Evolutionary conservation across 768 basidiomycete species (phyloP).

Genomic region (Pholiota molesta): DNA sequence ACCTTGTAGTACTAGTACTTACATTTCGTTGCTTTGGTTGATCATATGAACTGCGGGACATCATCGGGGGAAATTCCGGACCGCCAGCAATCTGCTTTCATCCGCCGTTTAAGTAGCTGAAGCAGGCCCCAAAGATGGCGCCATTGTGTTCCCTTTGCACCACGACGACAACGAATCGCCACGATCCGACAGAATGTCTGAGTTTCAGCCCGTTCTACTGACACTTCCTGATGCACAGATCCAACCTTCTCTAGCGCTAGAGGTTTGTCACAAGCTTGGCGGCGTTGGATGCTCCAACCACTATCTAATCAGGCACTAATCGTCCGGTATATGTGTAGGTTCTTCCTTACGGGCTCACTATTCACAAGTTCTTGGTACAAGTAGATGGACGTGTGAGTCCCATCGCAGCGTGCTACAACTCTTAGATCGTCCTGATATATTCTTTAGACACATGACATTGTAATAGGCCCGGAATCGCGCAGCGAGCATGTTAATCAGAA

Average conservation of each 20-base stretch:
- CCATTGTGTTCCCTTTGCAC: constrained; percentile 11
- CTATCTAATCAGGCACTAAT: constrained; percentile 6
- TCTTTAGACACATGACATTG: constrained; percentile 70
- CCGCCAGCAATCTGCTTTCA: constrained; percentile 2
- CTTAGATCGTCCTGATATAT: neutral
- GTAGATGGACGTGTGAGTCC: constrained; percentile 59
- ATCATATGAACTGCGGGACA: constrained; percentile 7
- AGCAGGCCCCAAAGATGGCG: constrained; percentile 5
- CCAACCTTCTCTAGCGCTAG: constrained; percentile 62
- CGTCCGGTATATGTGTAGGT: constrained; percentile 41
- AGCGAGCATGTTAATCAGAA: constrained; percentile 59
- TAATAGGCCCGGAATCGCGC: constrained; percentile 72
- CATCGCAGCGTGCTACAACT: constrained; percentile 1
- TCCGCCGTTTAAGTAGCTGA: neutral
- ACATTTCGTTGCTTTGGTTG: neutral
- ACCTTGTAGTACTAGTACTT: neutral
- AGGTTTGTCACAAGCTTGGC: constrained; percentile 45
- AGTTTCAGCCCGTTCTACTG: constrained; percentile 56
- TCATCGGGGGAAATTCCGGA: constrained; percentile 22
- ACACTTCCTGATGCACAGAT: constrained; percentile 47
- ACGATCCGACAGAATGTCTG: constrained; percentile 35
- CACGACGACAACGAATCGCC: neutral
- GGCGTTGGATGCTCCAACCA: neutral
- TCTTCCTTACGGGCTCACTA: constrained; percentile 66
- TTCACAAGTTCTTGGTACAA: constrained; percentile 69